Percentiles rank a stretch among this genome's conserved stretches.
Evolutionary conservation across 768 basidiomycete genomes (phyloP).

Genomic region (Lanmaoa pseudosensibilis): DNA sequence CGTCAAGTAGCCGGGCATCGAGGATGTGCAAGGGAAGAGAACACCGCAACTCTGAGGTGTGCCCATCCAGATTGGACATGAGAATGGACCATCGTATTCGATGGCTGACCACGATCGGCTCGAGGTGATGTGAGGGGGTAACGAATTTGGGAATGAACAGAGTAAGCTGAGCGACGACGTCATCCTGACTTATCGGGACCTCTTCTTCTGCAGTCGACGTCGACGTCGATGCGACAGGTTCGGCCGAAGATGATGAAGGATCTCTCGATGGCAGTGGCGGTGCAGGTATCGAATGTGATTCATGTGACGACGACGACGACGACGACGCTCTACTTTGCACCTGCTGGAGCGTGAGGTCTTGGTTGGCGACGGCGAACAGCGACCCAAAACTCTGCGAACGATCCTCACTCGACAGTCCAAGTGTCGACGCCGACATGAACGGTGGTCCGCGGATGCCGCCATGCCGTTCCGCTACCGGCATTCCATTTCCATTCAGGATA

Average conservation of each 20-base stretch:
- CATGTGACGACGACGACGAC: conserved; percentile 19
- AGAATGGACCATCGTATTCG: conserved; percentile 79
- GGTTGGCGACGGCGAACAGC: conserved; percentile 2
- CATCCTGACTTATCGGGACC: conserved; percentile 35
- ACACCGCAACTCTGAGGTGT: conserved; percentile 92
- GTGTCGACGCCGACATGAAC: neutral
- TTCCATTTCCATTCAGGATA: conserved; percentile 58
- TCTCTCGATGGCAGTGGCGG: neutral
- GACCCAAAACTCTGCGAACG: conserved; percentile 18
- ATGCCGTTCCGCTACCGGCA: conserved; percentile 29
- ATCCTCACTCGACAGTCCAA: conserved; percentile 19
- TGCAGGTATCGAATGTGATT: neutral
- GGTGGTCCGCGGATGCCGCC: neutral
- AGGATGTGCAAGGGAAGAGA: conserved; percentile 88
- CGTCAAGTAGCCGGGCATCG: conserved; percentile 67
- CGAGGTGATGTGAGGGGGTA: conserved; percentile 71
- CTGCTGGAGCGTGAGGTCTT: conserved; percentile 14
- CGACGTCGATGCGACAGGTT: conserved; percentile 10
- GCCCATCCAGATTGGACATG: conserved; percentile 85
- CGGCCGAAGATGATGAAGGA: conserved; percentile 1
- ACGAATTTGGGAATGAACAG: conserved; percentile 58
- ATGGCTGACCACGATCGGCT: conserved; percentile 76
- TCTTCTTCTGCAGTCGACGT: conserved; percentile 15
- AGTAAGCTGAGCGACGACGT: conserved; percentile 60
- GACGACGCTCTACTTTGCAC: conserved; percentile 17